Base-by-base conservation (phyloP, 176 grass and related monocot species). In the Bonia amplexicaulis region DNA sequence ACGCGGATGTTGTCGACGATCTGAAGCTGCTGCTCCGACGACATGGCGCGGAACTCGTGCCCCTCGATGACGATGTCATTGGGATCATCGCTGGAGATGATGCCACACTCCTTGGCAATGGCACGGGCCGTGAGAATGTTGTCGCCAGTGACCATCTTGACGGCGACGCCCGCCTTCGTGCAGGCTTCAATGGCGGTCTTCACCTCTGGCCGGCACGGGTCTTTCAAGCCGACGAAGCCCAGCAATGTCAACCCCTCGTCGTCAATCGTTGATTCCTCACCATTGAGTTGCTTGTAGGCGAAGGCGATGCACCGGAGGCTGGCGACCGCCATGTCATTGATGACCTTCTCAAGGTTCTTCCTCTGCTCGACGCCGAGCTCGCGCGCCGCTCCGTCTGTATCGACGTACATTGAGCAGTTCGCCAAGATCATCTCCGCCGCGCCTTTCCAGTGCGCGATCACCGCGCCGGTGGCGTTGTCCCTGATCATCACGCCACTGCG, bases 61-160 rank as follows among this genome's bases (percentile, higher is more conserved):
- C 93, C 96, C 92, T 98, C 93, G 49, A 95, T 77, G 4, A 98
- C 85, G 2, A 87, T 19, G 17, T 45, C 89, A 6, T 72, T 51
- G 9, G 3, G 35, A 31, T 92, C 83, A 0, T 55, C 37, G 1
- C 15, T 3, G 6, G 46, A 66, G 46, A 93, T 72, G 83, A 98
- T 98, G 3, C 96, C 96, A 2, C 96, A 95, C 54, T 95, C 96
- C 8, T 35, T 61, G 52, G 96, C 96, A 12, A 98, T 98, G 71
- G 93, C 88, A 9, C 89, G 53, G 0, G 96, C 96, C 6, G 96
- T 97, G 64, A 93, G 94, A 20, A 98, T 10, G 79, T 98, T 95
- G 88, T 98, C 96, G 5, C 96, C 93, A 0, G 96, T 98, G n/a
- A 98, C 91, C 93, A 98, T 98, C 66, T 93, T 98, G 14, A 98